Conservation (phyloP, 208 protist genomes). For the Phytomonas francai region DNA sequence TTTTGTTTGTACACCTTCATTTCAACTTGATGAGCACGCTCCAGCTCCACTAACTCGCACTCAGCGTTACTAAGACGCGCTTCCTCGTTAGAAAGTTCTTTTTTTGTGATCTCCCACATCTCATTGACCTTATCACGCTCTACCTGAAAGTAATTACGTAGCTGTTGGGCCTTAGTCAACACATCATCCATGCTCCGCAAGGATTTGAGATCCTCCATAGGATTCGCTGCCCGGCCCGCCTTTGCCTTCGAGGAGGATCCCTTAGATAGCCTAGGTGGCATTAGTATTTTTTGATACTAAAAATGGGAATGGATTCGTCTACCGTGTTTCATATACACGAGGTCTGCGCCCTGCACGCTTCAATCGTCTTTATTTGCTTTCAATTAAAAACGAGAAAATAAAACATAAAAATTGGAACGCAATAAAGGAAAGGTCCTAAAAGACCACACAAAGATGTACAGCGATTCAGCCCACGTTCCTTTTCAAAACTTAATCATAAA, state of each 20-base stretch:
- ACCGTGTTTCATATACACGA: background rate
- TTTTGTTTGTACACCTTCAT: conserved; percentile 98
- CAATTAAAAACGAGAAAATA: conserved; percentile 1
- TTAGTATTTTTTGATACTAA: conserved; percentile 10
- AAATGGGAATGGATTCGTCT: background rate
- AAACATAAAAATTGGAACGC: conserved; percentile 1
- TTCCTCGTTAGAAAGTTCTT: conserved; percentile 83
- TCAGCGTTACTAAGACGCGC: conserved; percentile 83
- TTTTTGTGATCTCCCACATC: conserved; percentile 91
- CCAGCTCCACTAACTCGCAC: conserved; percentile 90
- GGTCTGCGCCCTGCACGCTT: background rate
- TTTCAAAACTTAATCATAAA: background rate
- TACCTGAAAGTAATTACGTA: conserved; percentile 95
- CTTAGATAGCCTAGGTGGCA: conserved; percentile 26
- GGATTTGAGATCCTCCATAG: conserved; percentile 28
- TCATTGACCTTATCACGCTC: conserved; percentile 93
- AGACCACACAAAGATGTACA: background rate
- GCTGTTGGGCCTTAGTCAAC: conserved; percentile 82
- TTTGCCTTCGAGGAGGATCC: conserved; percentile 22
- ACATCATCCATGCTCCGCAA: conserved; percentile 41
- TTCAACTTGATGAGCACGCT: conserved; percentile 93
- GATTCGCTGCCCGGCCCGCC: conserved; percentile 18
- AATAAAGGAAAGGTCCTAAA: background rate
- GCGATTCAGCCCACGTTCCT: background rate
- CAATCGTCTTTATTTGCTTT: background rate